phyloP scores from a whole-genome alignment of 768 basidiomycete genomes.

The Nevesoporus exiguus region DNA sequence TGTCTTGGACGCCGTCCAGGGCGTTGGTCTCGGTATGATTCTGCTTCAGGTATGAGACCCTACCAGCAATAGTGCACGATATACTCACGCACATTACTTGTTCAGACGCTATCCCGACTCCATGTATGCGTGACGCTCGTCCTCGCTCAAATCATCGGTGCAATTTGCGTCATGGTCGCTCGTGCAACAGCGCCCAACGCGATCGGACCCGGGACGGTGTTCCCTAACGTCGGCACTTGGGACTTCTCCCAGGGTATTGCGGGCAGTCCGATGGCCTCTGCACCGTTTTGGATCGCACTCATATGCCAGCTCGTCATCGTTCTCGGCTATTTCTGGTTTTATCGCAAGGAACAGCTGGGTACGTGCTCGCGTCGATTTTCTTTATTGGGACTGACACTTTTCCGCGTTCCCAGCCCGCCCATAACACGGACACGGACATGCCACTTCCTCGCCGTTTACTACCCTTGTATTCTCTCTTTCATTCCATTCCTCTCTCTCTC shows the following conservation, averaged over 20 bases:
- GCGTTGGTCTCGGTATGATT: slow-evolving; percentile 92
- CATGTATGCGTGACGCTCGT: slow-evolving; percentile 94
- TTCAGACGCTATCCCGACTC: slow-evolving; percentile 79
- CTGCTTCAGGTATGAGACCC: slow-evolving; percentile 53
- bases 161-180: slow-evolving; percentile 88
- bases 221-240: slow-evolving; percentile 91
- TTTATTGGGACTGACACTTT: neutral
- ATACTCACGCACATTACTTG: neutral
- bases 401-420: slow-evolving; percentile 8
- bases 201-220: slow-evolving; percentile 86
- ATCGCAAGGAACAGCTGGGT: slow-evolving; percentile 91
- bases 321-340: slow-evolving; percentile 94
- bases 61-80: neutral
- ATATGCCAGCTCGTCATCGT: slow-evolving; percentile 81
- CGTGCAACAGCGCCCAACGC: slow-evolving; percentile 86
- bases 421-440: neutral
- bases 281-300: slow-evolving; percentile 87
- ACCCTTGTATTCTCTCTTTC: too few species aligned
- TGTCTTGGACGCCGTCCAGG: slow-evolving; percentile 90
- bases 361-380: slow-evolving; percentile 23
- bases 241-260: slow-evolving; percentile 70
- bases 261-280: slow-evolving; percentile 78
- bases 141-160: slow-evolving; percentile 86
- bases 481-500: neutral
- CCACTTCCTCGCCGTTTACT: too few species aligned